phyloP scores from a whole-genome alignment of 768 basidiomycete genomes.

The Sporobolomyces pararoseus region DNA sequence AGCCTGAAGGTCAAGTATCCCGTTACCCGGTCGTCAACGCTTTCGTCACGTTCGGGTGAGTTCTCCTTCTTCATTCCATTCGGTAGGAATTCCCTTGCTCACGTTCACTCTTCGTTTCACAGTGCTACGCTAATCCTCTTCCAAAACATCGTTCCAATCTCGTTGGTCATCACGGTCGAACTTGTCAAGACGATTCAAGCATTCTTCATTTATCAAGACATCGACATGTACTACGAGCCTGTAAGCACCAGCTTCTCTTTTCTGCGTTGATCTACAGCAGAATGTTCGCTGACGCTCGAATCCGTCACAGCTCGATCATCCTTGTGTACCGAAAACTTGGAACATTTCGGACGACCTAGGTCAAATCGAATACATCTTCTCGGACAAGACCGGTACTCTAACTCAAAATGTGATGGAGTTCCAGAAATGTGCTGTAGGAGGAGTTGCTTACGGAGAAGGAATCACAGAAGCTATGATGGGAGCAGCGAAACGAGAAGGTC shows the following conservation, averaged over 20 bases:
- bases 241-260: conserved; percentile 24
- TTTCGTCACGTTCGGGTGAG: conserved; percentile 81
- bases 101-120: neutral
- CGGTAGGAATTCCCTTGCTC: conserved; percentile 36
- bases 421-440: conserved; percentile 85
- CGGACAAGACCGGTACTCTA: conserved; percentile 93
- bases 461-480: conserved; percentile 93
- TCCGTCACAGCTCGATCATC: conserved; percentile 59
- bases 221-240: conserved; percentile 91
- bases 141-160: conserved; percentile 97
- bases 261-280: neutral
- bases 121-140: conserved; percentile 92
- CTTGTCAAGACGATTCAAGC: conserved; percentile 86
- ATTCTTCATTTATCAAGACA: conserved; percentile 90
- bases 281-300: neutral
- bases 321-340: conserved; percentile 88
- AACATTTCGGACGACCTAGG: conserved; percentile 98
- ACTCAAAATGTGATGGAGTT: conserved; percentile 99
- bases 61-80: no score
- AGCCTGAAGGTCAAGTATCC: conserved; percentile 63
- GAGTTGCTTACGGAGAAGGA: conserved; percentile 84
- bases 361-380: conserved; percentile 93
- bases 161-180: conserved; percentile 95
- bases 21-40: conserved; percentile 64
- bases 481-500: conserved; percentile 76